Evolutionary conservation across 805 yeast genomes (phyloP).

Genomic region (Metschnikowia amazonensis): DNA sequence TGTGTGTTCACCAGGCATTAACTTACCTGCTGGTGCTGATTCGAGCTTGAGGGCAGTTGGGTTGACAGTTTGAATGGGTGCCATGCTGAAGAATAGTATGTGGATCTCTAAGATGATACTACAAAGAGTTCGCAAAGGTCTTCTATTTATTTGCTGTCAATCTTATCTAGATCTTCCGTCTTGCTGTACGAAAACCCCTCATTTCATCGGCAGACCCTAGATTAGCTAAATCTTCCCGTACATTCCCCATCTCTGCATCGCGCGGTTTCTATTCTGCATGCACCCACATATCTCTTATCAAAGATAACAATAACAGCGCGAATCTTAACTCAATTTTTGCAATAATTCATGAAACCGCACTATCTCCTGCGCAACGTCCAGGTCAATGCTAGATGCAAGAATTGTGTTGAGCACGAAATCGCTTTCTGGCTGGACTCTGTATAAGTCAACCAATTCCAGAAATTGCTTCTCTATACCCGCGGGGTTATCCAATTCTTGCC

Average conservation of each 20-base stretch:
- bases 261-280: background rate
- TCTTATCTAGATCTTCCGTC: background rate
- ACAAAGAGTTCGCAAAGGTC: no score
- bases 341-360: slow-evolving; percentile 29
- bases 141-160: background rate
- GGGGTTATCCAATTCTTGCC: slow-evolving; percentile 12
- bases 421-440: slow-evolving; percentile 33
- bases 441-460: slow-evolving; percentile 16
- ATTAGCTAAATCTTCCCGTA: slow-evolving; percentile 1
- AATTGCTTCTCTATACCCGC: slow-evolving; percentile 7
- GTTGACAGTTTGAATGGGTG: slow-evolving; percentile 4
- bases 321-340: slow-evolving; percentile 14
- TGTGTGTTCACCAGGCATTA: slow-evolving; percentile 39
- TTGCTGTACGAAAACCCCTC: background rate
- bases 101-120: background rate
- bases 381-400: slow-evolving; percentile 33
- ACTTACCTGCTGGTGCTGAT: slow-evolving; percentile 9
- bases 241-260: background rate
- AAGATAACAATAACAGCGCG: slow-evolving; percentile 1
- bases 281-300: slow-evolving; percentile 1
- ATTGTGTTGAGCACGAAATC: slow-evolving; percentile 34
- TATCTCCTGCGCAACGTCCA: slow-evolving; percentile 36
- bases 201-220: background rate
- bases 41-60: background rate
- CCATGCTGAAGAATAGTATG: background rate